Conservation (phyloP, 2,329 filamentous ascomycete genomes). For the Ophiobolus disseminans region DNA sequence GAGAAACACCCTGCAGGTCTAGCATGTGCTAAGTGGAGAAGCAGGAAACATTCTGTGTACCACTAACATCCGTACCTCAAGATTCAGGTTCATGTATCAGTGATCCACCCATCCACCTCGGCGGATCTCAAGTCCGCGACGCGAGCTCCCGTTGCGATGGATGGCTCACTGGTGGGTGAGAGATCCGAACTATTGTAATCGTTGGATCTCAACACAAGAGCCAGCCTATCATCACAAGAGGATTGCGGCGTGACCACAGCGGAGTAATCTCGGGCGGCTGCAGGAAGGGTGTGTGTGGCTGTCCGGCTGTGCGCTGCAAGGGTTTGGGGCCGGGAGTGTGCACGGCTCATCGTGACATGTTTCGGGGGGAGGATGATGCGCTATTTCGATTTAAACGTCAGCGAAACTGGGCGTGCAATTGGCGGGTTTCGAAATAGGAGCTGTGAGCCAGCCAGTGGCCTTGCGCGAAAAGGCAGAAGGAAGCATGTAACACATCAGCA, state of each 20-base stretch:
- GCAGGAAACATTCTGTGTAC: no score
- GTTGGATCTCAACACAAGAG: neutral
- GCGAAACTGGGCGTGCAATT: constrained; percentile 5
- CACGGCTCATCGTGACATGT: constrained; percentile 4
- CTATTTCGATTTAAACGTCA: constrained; percentile 10
- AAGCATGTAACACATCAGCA: neutral
- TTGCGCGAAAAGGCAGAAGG: neutral
- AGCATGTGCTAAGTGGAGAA: no score
- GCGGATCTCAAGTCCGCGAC: neutral
- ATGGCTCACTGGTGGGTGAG: no score
- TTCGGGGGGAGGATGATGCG: constrained; percentile 6
- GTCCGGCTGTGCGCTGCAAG: constrained; percentile 8
- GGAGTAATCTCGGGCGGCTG: constrained; percentile 2
- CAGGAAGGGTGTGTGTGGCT: constrained; percentile 5
- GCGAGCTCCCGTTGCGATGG: no score
- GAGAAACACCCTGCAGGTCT: neutral
- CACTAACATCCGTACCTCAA: no score
- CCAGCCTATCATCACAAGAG: neutral
- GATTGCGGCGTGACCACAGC: neutral
- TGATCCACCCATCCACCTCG: no score
- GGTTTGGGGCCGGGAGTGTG: neutral
- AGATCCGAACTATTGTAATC: no score
- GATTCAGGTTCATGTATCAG: neutral
- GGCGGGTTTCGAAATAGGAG: constrained; percentile 4
- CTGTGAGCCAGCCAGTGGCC: neutral